Base-by-base conservation (phyloP, 768 basidiomycete genomes). In the Mycena albidolilacea region DNA sequence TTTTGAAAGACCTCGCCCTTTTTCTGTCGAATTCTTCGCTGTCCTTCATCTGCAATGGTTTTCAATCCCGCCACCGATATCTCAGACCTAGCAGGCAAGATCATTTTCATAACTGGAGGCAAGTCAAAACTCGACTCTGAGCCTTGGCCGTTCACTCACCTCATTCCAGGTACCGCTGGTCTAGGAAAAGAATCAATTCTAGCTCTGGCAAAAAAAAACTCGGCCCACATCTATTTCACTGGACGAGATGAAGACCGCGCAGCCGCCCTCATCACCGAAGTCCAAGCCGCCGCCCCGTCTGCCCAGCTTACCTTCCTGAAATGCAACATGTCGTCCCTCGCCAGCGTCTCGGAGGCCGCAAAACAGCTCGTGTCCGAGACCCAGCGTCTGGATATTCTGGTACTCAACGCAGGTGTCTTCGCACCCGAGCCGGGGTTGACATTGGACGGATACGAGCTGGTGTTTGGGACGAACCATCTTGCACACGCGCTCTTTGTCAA, bases 401-500 rank as follows among this genome's bases (percentile, higher is more conserved):
- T 75, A 23, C 69, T 58, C 65, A 75, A 71, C 57, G 74, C 70
- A 11, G 74, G 74, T 2, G 30, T 75, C 19, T 57, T 66, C 55
- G 38, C 23, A 5, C 48, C 44, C n/a, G 46, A 55, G 7, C 62
- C 74, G 6, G 66, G 23, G 39, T 50, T 69, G 37, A 68, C 64
- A 19, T 64, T 62, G 54, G 73, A 70, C 14, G 73, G 73, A 17
- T 74, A 70, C 64, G 72, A 74, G 58, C 7, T 57, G 10, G 37
- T 62, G 5, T 70, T 74, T 38, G 65, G 69, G 8, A 43, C 71
- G 35, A 71, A 80, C 63, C 69, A 68, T 30, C 1, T 72, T 82
- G 87, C 87, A 3, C 88, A 85, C 76, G 84, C 79, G 69, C 80
- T 84, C 72, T 81, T 89, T 70, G 86, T 86, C 7, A 80, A 82